Percentiles rank a stretch among this genome's conserved stretches.
These are phyloP conservation scores for Ophiostoma sp. DNA, from an alignment of 2,329 filamentous ascomycete species.

Conservation along the genomic window DNA sequence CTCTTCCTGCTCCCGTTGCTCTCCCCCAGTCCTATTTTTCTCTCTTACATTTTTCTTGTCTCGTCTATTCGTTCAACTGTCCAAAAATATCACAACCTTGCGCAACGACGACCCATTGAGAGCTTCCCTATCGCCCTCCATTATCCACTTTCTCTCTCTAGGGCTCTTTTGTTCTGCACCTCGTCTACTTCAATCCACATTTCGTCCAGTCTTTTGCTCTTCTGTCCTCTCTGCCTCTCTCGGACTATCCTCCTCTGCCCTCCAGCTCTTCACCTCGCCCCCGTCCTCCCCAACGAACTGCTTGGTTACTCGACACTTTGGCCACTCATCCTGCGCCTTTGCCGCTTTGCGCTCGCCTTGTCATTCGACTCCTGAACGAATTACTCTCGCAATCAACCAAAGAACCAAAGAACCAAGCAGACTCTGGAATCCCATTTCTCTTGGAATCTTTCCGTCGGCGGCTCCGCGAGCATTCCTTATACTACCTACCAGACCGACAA, in stretches of 20 bases:
- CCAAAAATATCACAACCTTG: conserved; percentile 14
- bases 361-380: neutral
- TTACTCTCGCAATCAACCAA: neutral
- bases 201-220: neutral
- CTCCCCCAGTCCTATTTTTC: neutral
- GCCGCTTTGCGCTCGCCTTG: neutral
- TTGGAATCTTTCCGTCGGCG: neutral
- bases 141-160: neutral
- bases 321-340: neutral
- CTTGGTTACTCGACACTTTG: neutral
- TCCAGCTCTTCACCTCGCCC: neutral
- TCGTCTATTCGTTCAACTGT: neutral
- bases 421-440: neutral
- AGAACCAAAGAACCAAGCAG: neutral
- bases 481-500: neutral
- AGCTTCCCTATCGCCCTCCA: neutral
- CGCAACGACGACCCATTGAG: neutral
- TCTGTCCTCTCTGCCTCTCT: neutral
- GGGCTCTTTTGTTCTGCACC: neutral
- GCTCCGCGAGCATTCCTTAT: neutral
- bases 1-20: neutral
- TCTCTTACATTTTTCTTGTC: neutral
- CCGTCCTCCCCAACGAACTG: neutral
- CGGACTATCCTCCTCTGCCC: neutral
- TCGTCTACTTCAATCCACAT: neutral